phyloP scores from a whole-genome alignment of 2,329 filamentous ascomycete genomes.

The Colletotrichum liaoningense region DNA sequence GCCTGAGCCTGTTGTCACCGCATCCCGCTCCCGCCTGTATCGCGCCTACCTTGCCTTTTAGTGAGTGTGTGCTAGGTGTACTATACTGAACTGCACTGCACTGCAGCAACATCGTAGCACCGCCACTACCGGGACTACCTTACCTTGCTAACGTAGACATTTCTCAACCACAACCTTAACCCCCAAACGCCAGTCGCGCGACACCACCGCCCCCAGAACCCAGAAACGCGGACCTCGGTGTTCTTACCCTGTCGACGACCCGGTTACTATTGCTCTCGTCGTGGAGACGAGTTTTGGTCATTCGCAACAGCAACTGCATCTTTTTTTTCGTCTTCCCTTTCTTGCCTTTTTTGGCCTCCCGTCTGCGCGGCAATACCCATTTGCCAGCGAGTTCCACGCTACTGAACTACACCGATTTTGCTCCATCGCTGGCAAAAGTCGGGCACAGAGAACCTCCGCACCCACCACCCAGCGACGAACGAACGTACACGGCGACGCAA shows the following conservation, averaged over 20 bases:
- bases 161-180: background rate
- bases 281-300: background rate
- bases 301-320: background rate
- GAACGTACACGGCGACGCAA: background rate
- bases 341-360: background rate
- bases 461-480: slow-evolving; percentile 2
- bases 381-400: background rate
- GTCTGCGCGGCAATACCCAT: background rate
- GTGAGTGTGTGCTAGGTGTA: too few species aligned
- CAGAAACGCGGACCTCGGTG: background rate
- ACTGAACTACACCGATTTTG: background rate
- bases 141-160: background rate
- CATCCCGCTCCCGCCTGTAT: slow-evolving; percentile 1
- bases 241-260: background rate
- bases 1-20: slow-evolving; percentile 20
- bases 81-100: background rate
- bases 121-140: background rate
- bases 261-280: background rate
- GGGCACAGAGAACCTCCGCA: slow-evolving; percentile 12
- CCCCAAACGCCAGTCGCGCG: slow-evolving; percentile 6
- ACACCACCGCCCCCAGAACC: background rate
- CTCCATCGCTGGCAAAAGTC: slow-evolving; percentile 18
- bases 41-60: background rate
- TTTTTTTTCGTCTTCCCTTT: background rate
- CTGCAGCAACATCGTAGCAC: slow-evolving; percentile 3